Conservation (phyloP, 768 basidiomycete species). For the Hypholoma fasciculare region DNA sequence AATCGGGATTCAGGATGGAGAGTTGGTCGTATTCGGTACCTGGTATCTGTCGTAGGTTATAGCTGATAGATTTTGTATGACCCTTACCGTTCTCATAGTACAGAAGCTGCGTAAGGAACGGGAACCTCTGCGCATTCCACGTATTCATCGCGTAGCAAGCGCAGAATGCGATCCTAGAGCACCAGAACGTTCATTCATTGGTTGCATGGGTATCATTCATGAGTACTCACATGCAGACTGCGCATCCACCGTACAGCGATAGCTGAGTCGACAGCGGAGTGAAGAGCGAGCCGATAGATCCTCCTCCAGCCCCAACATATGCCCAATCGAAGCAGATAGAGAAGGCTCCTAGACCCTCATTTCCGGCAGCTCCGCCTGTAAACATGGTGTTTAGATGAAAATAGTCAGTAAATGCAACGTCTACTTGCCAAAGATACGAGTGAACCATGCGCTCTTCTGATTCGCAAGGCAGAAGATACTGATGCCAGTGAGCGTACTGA, state of each 20-base stretch:
- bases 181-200: not conserved
- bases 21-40: conserved; percentile 54
- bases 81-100: conserved; percentile 43
- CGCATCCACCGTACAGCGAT: conserved; percentile 48
- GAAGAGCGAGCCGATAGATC: conserved; percentile 43
- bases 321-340: conserved; percentile 66
- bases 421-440: conserved; percentile 51
- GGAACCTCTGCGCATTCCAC: conserved; percentile 61
- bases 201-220: not conserved
- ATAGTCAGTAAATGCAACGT: not conserved
- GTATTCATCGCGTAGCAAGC: conserved; percentile 46
- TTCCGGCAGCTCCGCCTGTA: conserved; percentile 53
- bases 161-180: conserved; percentile 41
- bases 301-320: conserved; percentile 47
- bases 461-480: conserved; percentile 58
- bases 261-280: conserved; percentile 58
- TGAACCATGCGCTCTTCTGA: conserved; percentile 48
- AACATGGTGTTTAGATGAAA: not conserved
- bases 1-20: conserved; percentile 51
- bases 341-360: conserved; percentile 63
- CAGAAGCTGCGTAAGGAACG: conserved; percentile 53
- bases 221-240: conserved; percentile 49
- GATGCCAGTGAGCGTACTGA: conserved; percentile 54
- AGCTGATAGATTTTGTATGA: not conserved
- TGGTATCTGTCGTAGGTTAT: not conserved